Conservation (phyloP, 257 asterid genomes). For the Solanum virginianum region DNA sequence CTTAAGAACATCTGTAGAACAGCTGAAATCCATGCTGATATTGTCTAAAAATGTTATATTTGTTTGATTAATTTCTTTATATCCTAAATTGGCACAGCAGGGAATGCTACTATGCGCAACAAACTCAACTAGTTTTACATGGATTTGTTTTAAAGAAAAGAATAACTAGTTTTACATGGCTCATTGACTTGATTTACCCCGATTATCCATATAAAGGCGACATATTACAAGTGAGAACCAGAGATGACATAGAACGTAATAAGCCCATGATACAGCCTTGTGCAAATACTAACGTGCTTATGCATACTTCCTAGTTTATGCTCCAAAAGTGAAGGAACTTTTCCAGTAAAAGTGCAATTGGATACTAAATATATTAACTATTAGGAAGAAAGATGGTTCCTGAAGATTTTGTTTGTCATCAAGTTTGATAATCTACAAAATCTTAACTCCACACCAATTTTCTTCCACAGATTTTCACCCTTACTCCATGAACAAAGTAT, state of each 20-base stretch:
- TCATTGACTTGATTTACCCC: neutral
- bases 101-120: no score
- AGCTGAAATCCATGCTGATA: no score
- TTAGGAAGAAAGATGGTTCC: neutral
- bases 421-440: neutral
- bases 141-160: no score
- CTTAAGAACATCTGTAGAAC: neutral
- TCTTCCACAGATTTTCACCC: neutral
- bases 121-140: neutral
- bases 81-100: neutral
- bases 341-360: neutral
- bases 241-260: neutral
- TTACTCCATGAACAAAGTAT: neutral
- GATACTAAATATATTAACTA: neutral
- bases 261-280: neutral
- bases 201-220: neutral
- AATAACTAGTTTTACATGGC: no score
- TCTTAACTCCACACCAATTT: neutral
- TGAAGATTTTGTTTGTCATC: neutral
- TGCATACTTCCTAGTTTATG: neutral
- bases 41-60: neutral
- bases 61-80: neutral
- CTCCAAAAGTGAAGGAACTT: neutral
- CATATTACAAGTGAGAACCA: neutral
- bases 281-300: neutral